Base-by-base conservation (phyloP, 768 basidiomycete genomes). In the Daedalea quercina region DNA sequence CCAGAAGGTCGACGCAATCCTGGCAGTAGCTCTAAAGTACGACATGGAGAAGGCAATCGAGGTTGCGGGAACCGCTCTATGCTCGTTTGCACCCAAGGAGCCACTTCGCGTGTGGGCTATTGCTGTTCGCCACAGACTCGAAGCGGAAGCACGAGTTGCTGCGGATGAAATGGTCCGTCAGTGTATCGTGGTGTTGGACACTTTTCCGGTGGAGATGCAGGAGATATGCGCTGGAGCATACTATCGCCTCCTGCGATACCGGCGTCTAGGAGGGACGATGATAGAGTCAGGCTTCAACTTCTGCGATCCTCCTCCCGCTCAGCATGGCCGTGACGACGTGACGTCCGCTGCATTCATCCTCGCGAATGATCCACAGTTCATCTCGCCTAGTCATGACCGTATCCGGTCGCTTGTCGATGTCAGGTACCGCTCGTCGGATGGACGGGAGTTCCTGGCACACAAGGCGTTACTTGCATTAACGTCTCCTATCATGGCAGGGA, bases 381-480 rank as follows among this genome's bases (percentile, higher is more conserved):
- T 15, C 37, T 40, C 37, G 17, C 19, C 37, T 6, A 11, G 11
- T 11, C 28, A 31, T 31, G 11, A 11, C 11, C 23, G 9, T 28
- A 35, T 49, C 35, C 31, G 33, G 35, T 22, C 4, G 3, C 19
- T 17, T 19, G 53, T 50, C 8, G 80, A 82, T 56, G 66, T 82
- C 50, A 74, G 80, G 51, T 69, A 82, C 41, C 74, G 77, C 53
- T 78, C 79, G 3, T 76, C 77, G 44, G 82, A 82, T 59, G 64
- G 66, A 24, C 65, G 70, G 54, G 63, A 69, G 44, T 81, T 70
- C 46, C 63, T 55, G 15, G 42, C 67, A 3, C 69, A 70, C 57
- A 71, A 57, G n/a, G 54, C 59, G 6, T 61, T 71, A 34, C 65
- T 72, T n/a, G 61, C 63, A 19, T 59, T 70, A 13, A 60, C 67